Percentiles rank a stretch among this genome's conserved stretches.
These are phyloP conservation scores for Draba incana DNA, from an alignment of 345 rosid genomes.

Conservation along the genomic window DNA sequence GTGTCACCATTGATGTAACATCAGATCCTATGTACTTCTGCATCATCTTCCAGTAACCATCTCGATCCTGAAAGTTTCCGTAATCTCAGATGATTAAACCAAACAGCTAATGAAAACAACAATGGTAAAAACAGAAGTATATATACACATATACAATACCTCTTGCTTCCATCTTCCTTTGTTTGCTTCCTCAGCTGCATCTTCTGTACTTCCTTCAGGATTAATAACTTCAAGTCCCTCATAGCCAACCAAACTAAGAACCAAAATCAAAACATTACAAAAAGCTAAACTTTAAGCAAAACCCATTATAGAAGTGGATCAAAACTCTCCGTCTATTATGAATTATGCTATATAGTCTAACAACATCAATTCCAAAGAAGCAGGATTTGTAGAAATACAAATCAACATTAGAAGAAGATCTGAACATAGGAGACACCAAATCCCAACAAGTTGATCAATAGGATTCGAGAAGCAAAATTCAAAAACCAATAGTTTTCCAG, in stretches of 20 bases:
- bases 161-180: constrained; percentile 96
- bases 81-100: constrained; percentile 16
- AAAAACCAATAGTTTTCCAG: background rate
- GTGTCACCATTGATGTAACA: constrained; percentile 95
- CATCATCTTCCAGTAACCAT: constrained; percentile 98
- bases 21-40: constrained; percentile 92
- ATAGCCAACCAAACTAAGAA: constrained; percentile 67
- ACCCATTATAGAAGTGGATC: constrained; percentile 1
- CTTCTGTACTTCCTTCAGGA: constrained; percentile 97
- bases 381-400: background rate
- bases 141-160: constrained; percentile 55
- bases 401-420: constrained; percentile 4
- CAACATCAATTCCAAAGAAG: background rate
- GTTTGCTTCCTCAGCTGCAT: constrained; percentile 92
- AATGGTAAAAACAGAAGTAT: background rate
- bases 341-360: constrained; percentile 17
- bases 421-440: background rate
- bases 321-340: background rate
- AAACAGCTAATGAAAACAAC: background rate
- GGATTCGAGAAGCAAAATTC: background rate
- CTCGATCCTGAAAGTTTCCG: constrained; percentile 67
- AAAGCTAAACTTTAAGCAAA: constrained; percentile 24
- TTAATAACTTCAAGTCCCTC: constrained; percentile 95
- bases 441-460: background rate
- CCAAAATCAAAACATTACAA: constrained; percentile 19